Conservation (phyloP, 1,139 yeast genomes). For the Taphrina confusa region DNA sequence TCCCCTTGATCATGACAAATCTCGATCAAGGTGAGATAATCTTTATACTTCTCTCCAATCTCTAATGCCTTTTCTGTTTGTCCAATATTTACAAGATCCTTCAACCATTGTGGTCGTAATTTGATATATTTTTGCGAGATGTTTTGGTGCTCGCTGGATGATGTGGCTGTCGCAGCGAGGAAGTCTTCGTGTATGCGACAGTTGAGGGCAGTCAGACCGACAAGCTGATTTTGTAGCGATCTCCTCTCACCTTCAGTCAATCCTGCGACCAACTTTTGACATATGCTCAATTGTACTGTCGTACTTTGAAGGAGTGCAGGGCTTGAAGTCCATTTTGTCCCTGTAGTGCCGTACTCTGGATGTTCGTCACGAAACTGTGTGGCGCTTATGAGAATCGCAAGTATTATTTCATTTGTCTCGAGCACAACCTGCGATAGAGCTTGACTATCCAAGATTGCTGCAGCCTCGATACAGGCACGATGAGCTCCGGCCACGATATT, state of each 20-base stretch:
- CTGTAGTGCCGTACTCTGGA: slow-evolving; percentile 15
- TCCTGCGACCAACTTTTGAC: slow-evolving; percentile 34
- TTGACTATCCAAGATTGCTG: slow-evolving; percentile 32
- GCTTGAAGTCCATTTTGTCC: slow-evolving; percentile 45
- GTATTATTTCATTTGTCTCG: slow-evolving; percentile 44
- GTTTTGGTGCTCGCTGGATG: slow-evolving; percentile 11
- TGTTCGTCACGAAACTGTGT: slow-evolving; percentile 41
- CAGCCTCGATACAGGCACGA: slow-evolving; percentile 32
- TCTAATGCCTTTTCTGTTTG: slow-evolving; percentile 58
- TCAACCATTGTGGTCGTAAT: slow-evolving; percentile 56
- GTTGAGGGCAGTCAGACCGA: slow-evolving; percentile 44
- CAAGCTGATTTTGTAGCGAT: slow-evolving; percentile 42
- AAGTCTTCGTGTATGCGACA: slow-evolving; percentile 45
- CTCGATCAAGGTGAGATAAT: slow-evolving; percentile 65
- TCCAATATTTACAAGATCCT: slow-evolving; percentile 54
- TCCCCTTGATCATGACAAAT: slow-evolving; percentile 46
- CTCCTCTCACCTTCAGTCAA: slow-evolving; percentile 23
- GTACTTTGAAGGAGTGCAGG: slow-evolving; percentile 41
- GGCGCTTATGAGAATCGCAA: slow-evolving; percentile 43
- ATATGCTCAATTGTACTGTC: slow-evolving; percentile 43
- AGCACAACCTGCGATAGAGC: slow-evolving; percentile 26
- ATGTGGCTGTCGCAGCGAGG: slow-evolving; percentile 37
- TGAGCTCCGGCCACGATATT: slow-evolving; percentile 37
- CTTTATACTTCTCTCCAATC: slow-evolving; percentile 68
- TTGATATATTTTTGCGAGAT: slow-evolving; percentile 40